Percentiles rank a stretch among this genome's conserved stretches.
Conservation (phyloP, 1,284 basidiomycete genomes). For the Filobasidium uniguttulatum region DNA sequence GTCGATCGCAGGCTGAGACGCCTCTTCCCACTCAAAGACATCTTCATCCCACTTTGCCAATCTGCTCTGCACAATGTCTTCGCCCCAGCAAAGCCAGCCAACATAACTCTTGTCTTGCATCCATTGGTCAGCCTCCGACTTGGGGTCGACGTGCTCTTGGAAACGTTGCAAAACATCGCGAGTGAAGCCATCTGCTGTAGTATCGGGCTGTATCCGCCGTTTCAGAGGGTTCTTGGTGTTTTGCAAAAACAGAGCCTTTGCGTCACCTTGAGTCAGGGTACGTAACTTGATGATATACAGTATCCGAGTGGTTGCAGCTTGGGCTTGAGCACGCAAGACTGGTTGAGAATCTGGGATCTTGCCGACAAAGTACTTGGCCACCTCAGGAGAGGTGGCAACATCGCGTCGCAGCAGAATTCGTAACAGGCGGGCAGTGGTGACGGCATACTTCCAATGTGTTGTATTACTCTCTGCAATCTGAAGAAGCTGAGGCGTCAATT, state of each 20-base stretch:
- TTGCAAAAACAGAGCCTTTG: conserved; percentile 59
- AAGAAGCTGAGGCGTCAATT: conserved; percentile 49
- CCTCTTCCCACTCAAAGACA: conserved; percentile 51
- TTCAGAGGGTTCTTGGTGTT: conserved; percentile 64
- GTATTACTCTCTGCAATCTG: conserved; percentile 45
- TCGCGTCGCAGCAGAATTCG: conserved; percentile 63
- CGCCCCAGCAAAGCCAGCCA: conserved; percentile 76
- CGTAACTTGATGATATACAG: conserved; percentile 70
- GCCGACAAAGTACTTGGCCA: conserved; percentile 56
- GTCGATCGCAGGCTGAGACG: conserved; percentile 48
- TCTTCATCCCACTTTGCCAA: conserved; percentile 42
- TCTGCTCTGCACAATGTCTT: conserved; percentile 55
- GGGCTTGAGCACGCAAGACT: conserved; percentile 43
- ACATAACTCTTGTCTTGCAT: conserved; percentile 60
- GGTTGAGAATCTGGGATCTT: conserved; percentile 66
- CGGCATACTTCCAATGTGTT: conserved; percentile 76
- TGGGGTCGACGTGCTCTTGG: conserved; percentile 29
- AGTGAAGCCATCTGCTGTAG: conserved; percentile 42
- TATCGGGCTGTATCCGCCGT: conserved; percentile 43
- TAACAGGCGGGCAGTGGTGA: conserved; percentile 63
- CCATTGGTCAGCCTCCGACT: conserved; percentile 23
- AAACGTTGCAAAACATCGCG: conserved; percentile 43
- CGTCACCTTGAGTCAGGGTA: conserved; percentile 53
- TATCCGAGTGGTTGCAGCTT: conserved; percentile 52
- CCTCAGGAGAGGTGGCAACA: conserved; percentile 47